Base-by-base conservation (phyloP, 306 rosid genomes). In the Lupinus albus region DNA sequence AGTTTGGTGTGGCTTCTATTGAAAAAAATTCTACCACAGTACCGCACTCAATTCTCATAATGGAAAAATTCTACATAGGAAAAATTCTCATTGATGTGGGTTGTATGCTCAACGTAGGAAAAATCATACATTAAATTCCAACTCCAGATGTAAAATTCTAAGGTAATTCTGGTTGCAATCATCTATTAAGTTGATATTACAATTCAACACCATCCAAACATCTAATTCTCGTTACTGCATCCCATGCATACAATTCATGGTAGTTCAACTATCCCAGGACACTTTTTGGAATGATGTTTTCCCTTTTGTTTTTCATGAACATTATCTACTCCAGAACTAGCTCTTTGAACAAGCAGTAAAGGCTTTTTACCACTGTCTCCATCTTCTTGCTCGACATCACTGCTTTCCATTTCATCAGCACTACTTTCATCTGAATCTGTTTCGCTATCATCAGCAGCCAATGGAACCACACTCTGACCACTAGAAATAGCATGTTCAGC, bases 401-500 rank as follows among this genome's bases (percentile, higher is more conserved):
- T 44, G 21, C 44, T 17, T 54, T 72, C 53, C 9, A 45, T 45
- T 44, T 70, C 54, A 7, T 72, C 82, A 46, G 47, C 52, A 46
- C 79, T 64, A 64, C 73, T 82, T 44, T 79, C 86, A 9, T 85
- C 89, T 17, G 88, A 87, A 32, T 83, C 89, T 7, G 74, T 69
- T 66, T 59, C 86, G 15, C 85, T 78, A 44, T 59, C 76, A 64
- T 79, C 80, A 70, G 56, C 66, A 25, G 73, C 68, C 79, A 84
- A 72, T 13, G 85, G 75, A 68, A 86, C 80, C 68, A 71, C 82
- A 0, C 83, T 83, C 77, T 77, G 93, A 67, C n/a, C 54, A 69
- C 84, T 79, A 13, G 88, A 71, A 68, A 87, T 71, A 7, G 89
- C 93, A 53, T 89, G 82, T 66, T 92, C 95, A 16, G 98, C 96